A percentile compares a stretch with the other conserved stretches of the same genome.
Evolutionary conservation across 2,329 filamentous ascomycete genomes (phyloP).

Genomic region (Botrytis pseudocinerea): DNA sequence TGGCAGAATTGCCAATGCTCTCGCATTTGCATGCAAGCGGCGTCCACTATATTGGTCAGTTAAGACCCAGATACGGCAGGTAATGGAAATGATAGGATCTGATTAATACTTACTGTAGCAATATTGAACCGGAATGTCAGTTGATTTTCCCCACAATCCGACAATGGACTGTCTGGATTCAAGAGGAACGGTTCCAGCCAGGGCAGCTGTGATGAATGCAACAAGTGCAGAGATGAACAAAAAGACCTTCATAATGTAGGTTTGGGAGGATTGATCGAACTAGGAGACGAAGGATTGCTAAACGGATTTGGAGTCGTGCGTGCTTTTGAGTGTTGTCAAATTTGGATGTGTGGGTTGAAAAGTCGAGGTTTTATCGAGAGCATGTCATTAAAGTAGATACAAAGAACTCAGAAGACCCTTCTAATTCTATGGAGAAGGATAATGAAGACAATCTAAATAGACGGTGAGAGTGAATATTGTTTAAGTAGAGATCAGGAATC

Average conservation of each 20-base stretch:
- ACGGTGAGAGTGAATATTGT: background rate
- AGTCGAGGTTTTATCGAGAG: background rate
- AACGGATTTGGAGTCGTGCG: background rate
- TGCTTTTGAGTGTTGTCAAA: background rate
- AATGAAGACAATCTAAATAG: background rate
- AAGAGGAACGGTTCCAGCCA: background rate
- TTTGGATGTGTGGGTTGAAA: background rate
- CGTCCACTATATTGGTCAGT: background rate
- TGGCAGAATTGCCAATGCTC: slow-evolving; percentile 6
- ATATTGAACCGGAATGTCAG: background rate
- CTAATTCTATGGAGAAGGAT: background rate
- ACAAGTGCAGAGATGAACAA: background rate
- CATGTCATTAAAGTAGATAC: background rate
- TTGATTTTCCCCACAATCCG: slow-evolving; percentile 1
- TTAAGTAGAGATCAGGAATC: background rate
- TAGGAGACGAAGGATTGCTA: background rate
- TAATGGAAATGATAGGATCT: no score
- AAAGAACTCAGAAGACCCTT: background rate
- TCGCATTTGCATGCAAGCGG: background rate
- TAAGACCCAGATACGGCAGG: background rate
- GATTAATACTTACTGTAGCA: slow-evolving; percentile 3
- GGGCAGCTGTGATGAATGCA: background rate
- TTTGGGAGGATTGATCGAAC: background rate
- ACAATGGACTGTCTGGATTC: background rate
- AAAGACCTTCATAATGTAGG: background rate